Evolutionary conservation across 148 eudicot species (phyloP).

Genomic region (Cornus suecica): DNA sequence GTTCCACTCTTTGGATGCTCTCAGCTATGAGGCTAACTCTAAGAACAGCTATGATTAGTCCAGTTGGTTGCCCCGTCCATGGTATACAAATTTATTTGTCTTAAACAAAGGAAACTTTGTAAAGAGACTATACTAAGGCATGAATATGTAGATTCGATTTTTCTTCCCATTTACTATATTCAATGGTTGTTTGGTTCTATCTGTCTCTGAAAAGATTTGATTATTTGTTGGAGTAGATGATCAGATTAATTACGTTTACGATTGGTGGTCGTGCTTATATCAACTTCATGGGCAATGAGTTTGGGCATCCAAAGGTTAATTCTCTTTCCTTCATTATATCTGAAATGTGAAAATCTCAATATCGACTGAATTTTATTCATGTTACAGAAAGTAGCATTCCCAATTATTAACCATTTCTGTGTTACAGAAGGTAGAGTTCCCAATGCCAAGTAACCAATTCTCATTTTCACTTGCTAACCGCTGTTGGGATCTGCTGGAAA

Average conservation of each 20-base stretch:
- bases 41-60: too few relatives aligned
- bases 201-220: neutral
- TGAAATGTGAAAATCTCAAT: neutral
- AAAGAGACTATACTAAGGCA: neutral
- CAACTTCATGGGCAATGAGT: slow-evolving; percentile 98
- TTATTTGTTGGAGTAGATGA: slow-evolving; percentile 37
- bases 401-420: slow-evolving; percentile 68
- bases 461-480: slow-evolving; percentile 86
- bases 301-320: slow-evolving; percentile 92
- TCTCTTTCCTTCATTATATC: slow-evolving; percentile 1
- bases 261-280: slow-evolving; percentile 85
- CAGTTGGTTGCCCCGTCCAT: too few relatives aligned
- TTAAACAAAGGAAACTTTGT: neutral
- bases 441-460: slow-evolving; percentile 66
- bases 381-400: slow-evolving; percentile 86
- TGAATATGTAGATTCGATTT: too few relatives aligned
- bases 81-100: too few relatives aligned
- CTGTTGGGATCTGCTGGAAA: slow-evolving; percentile 69
- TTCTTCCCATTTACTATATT: too few relatives aligned
- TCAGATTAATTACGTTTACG: slow-evolving; percentile 83
- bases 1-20: too few relatives aligned
- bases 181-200: neutral
- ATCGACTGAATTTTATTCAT: slow-evolving; percentile 8
- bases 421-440: slow-evolving; percentile 87
- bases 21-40: too few relatives aligned